Base-by-base conservation (phyloP, 139 green algal species). In the Micractinium sp. region DNA sequence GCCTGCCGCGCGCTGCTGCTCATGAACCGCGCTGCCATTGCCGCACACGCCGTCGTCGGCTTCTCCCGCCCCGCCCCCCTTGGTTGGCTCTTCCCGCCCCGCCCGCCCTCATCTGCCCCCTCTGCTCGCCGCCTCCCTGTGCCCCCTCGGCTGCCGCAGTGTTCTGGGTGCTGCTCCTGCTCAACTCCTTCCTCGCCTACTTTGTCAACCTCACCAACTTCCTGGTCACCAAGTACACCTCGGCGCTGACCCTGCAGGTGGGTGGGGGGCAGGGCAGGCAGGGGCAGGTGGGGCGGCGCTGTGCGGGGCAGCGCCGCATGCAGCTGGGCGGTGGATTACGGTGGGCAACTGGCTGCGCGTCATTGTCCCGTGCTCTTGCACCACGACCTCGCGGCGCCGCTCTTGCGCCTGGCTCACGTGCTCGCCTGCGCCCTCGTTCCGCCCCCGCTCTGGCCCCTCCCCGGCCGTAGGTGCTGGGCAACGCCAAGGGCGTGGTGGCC, bases 161-260 rank as follows among this genome's bases (percentile, higher is more conserved):
- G 41, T 98, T 98, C 82, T 93, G 93, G 80, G 91, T 88, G 67
- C 90, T 99, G 80, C 76, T 99, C 27, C 71, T 92, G 13, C 41
- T 95, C 81, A 99, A 99, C 92, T 96, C 92, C 41, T 90, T 92
- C 31, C 91, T 98, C 15, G 97, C 97, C 1, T 99, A 98, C 93
- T 96, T 98, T 75, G 96, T 98, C 82, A 99, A 99, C 93, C 94
- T 99, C 35, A 98, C 95, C 56, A 99, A 99, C 94, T 99, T 99
- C 92, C 86, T 99, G 88, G 97, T 99, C 36, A 99, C 97, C 23
- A 98, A 98, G 91, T 95, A 98, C 93, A 99, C 97, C 5, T 96
- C 91, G 63, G 94, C 97, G 9, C 93, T 99, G 25, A 99, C 97
- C 22, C 93, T 99, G 53, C 97, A 99, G 94, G 95, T 96, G 61